Conservation (phyloP, 352 stramenopile species). For the Pythium rishiriense region DNA sequence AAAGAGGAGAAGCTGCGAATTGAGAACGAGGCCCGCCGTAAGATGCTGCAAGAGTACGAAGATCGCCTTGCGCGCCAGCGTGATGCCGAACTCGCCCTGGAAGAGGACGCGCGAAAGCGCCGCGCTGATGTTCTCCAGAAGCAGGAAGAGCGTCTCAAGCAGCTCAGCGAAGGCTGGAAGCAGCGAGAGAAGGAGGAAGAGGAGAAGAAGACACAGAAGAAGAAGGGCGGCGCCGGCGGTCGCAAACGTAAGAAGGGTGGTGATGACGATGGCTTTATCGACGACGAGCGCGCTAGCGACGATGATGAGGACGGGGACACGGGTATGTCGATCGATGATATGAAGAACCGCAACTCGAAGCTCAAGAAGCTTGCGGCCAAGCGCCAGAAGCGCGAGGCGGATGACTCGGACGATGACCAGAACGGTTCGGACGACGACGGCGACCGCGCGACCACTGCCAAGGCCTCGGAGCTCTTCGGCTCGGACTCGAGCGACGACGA, state of each 20-base stretch:
- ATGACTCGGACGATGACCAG: slow-evolving; percentile 62
- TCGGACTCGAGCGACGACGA: slow-evolving; percentile 76
- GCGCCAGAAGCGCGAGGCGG: slow-evolving; percentile 68
- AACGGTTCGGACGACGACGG: slow-evolving; percentile 37
- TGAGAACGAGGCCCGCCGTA: slow-evolving; percentile 80
- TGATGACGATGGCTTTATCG: slow-evolving; percentile 64
- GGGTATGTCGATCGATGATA: slow-evolving; percentile 86
- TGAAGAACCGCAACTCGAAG: slow-evolving; percentile 88
- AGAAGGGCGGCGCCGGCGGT: slow-evolving; percentile 30
- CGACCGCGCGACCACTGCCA: slow-evolving; percentile 16
- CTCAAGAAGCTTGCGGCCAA: slow-evolving; percentile 88
- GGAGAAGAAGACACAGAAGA: slow-evolving; percentile 74
- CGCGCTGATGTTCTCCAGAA: slow-evolving; percentile 74
- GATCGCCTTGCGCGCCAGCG: slow-evolving; percentile 71
- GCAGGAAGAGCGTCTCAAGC: slow-evolving; percentile 82
- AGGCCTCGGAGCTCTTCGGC: slow-evolving; percentile 70
- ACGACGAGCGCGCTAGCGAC: slow-evolving; percentile 60
- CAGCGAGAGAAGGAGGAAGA: slow-evolving; percentile 82
- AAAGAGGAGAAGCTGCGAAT: slow-evolving; percentile 82
- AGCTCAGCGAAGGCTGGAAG: slow-evolving; percentile 81
- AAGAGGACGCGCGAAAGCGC: slow-evolving; percentile 63
- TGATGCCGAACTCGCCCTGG: slow-evolving; percentile 43
- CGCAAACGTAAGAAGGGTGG: slow-evolving; percentile 71
- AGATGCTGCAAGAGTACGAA: slow-evolving; percentile 81
- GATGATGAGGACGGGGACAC: slow-evolving; percentile 60